Conservation (phyloP, 2,329 filamentous ascomycete genomes). For the Nigrospora oryzae region DNA sequence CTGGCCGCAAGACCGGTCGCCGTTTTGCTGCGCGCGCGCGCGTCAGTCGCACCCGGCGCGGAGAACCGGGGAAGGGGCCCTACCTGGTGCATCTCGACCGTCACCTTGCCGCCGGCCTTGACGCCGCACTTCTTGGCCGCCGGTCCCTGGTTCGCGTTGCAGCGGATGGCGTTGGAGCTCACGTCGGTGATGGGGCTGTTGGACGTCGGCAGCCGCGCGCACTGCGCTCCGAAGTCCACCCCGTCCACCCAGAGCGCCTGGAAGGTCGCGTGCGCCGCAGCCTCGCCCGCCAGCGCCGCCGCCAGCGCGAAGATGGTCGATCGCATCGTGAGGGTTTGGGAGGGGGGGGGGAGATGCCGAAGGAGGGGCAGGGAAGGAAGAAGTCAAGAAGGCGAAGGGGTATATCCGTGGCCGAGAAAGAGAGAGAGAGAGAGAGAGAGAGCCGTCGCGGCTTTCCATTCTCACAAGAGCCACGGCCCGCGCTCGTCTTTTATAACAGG, state of each 20-base stretch:
- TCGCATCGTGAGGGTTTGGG: conserved; percentile 17
- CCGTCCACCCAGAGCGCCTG: conserved; percentile 40
- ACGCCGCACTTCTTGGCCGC: conserved; percentile 24
- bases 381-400: too few relatives aligned
- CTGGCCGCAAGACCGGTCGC: conserved; percentile 33
- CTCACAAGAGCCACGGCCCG: too few relatives aligned
- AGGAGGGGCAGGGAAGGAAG: too few relatives aligned
- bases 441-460: too few relatives aligned
- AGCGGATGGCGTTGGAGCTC: conserved; percentile 27
- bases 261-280: conserved; percentile 39
- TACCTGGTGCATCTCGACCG: conserved; percentile 29
- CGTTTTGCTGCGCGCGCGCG: conserved; percentile 24
- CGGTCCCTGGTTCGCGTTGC: conserved; percentile 25
- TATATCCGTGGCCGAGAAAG: too few relatives aligned
- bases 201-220: conserved; percentile 17
- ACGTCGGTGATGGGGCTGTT: conserved; percentile 34
- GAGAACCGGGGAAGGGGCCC: too few relatives aligned
- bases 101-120: conserved; percentile 19
- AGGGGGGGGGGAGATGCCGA: too few relatives aligned
- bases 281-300: conserved; percentile 23
- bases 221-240: conserved; percentile 21
- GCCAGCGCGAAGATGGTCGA: conserved; percentile 15
- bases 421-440: neutral
- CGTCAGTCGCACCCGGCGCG: neutral
- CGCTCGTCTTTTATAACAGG: too few relatives aligned